phyloP scores from a whole-genome alignment of 345 rosid species.

The Lepidium didymum region DNA sequence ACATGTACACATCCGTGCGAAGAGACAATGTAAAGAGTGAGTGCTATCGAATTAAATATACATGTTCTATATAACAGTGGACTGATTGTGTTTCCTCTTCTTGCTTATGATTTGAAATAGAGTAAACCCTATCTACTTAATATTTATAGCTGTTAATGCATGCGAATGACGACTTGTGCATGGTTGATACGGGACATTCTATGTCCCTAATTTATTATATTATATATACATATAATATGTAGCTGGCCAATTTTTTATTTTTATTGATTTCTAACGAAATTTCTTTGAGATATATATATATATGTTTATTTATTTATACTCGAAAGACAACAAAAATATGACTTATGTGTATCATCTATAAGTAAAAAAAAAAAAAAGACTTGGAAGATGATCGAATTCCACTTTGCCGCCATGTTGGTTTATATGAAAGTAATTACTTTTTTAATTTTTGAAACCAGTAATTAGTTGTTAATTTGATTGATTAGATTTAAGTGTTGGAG shows the following conservation, averaged over 20 bases:
- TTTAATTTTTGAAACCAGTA: not conserved
- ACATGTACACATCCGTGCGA: constrained; percentile 27
- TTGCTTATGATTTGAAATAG: constrained; percentile 24
- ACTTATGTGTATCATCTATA: no score
- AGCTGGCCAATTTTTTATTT: constrained; percentile 20
- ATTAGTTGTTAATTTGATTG: not conserved
- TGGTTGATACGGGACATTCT: constrained; percentile 28
- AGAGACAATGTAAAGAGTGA: not conserved
- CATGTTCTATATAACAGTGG: not conserved
- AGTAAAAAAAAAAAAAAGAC: no score
- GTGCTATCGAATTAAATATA: constrained; percentile 9
- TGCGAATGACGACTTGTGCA: constrained; percentile 30
- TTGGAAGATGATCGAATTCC: not conserved
- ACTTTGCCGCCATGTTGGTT: constrained; percentile 10
- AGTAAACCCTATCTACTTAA: constrained; percentile 14
- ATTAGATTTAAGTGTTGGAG: constrained; percentile 4
- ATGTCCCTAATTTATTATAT: constrained; percentile 14
- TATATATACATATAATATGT: not conserved
- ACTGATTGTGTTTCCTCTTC: not conserved
- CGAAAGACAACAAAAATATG: no score
- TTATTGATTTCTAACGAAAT: not conserved
- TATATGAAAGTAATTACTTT: not conserved
- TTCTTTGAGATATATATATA: not conserved
- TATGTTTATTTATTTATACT: not conserved
- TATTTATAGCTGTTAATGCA: constrained; percentile 23